Conservation (phyloP, 1,139 yeast genomes). For the Sugiyamaella xylanicola region DNA sequence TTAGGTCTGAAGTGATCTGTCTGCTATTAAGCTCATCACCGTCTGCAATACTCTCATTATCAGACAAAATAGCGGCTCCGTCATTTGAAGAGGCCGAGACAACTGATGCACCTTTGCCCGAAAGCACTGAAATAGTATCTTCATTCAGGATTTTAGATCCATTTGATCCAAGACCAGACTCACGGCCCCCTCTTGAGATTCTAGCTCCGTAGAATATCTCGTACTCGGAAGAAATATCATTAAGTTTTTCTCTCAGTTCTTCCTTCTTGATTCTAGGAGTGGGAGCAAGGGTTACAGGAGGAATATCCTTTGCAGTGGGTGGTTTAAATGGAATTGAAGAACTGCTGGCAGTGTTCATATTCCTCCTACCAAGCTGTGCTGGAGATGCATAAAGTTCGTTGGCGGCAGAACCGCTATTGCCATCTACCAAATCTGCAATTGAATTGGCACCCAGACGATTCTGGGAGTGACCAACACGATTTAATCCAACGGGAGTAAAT, state of each 20-base stretch:
- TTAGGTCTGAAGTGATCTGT: slow-evolving; percentile 11
- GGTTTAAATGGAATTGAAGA: slow-evolving; percentile 48
- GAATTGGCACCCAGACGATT: slow-evolving; percentile 72
- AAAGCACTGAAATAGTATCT: slow-evolving; percentile 25
- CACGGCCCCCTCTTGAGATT: slow-evolving; percentile 14
- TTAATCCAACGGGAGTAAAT: slow-evolving; percentile 31
- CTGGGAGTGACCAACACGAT: slow-evolving; percentile 42
- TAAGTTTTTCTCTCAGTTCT: slow-evolving; percentile 52
- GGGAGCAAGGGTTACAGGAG: slow-evolving; percentile 72
- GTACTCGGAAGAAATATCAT: slow-evolving; percentile 55
- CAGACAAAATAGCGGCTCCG: background rate
- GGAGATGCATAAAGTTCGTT: slow-evolving; percentile 8
- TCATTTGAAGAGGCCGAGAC: slow-evolving; percentile 11
- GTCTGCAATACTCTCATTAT: background rate
- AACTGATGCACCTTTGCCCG: slow-evolving; percentile 22
- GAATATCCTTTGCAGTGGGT: slow-evolving; percentile 83
- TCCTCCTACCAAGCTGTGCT: slow-evolving; percentile 8
- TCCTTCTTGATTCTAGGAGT: slow-evolving; percentile 54
- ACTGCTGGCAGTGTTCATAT: background rate
- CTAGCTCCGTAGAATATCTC: slow-evolving; percentile 35
- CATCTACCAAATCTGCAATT: slow-evolving; percentile 67
- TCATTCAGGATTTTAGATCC: slow-evolving; percentile 17
- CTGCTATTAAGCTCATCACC: background rate
- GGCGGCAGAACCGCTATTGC: slow-evolving; percentile 6
- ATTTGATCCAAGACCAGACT: background rate